Evolutionary conservation across 306 rosid species (phyloP).

Genomic region (Hylodesmum podocarpum): DNA sequence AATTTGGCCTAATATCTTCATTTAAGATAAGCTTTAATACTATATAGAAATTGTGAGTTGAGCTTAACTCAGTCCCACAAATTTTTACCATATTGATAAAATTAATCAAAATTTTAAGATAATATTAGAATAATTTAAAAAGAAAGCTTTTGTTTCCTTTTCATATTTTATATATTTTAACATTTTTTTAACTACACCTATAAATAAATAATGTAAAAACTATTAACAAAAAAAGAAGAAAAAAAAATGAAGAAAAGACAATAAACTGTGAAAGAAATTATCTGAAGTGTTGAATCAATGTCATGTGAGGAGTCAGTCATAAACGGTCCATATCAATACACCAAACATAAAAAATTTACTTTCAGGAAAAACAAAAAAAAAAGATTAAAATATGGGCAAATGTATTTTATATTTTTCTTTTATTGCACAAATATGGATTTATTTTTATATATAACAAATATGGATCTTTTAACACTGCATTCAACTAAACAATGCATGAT

Average conservation of each 20-base stretch:
- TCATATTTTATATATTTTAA: not conserved
- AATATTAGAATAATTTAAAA: not conserved
- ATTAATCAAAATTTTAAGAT: not conserved
- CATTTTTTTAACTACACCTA: not conserved
- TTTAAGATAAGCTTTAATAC: too few relatives aligned
- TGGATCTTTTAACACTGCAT: too few relatives aligned
- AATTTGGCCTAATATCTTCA: too few relatives aligned
- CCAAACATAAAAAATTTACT: not conserved
- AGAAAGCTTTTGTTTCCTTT: not conserved
- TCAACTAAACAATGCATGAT: slow-evolving; percentile 29
- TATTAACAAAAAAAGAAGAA: too few relatives aligned
- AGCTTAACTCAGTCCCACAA: too few relatives aligned
- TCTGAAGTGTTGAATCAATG: not conserved
- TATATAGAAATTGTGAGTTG: too few relatives aligned
- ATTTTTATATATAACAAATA: too few relatives aligned
- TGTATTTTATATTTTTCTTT: too few relatives aligned
- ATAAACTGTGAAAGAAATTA: not conserved
- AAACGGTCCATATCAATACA: not conserved
- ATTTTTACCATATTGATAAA: not conserved
- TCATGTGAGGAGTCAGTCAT: not conserved
- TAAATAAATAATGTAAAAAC: not conserved
- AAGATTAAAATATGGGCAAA: not conserved
- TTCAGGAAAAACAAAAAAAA: not conserved
- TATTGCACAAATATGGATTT: too few relatives aligned
- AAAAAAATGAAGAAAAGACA: not conserved